Conservation (phyloP, 140 eudicot species). For the Senecio squalidus region DNA sequence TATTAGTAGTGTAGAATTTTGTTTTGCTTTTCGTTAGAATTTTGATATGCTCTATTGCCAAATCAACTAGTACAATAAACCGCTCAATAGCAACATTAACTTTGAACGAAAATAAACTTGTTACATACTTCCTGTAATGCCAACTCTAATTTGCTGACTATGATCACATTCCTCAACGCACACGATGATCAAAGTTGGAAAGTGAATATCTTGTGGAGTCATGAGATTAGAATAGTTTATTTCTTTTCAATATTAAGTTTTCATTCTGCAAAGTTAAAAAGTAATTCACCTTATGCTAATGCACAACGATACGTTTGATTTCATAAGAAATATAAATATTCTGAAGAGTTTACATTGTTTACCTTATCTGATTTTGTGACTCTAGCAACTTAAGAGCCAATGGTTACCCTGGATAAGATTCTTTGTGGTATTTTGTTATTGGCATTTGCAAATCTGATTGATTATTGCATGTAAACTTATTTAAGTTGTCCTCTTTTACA, state of each 20-base stretch:
- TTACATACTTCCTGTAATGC: too few species aligned
- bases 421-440: not conserved
- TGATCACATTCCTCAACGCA: not conserved
- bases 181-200: not conserved
- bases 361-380: not conserved
- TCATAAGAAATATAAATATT: not conserved
- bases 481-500: conserved; percentile 3
- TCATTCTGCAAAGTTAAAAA: too few species aligned
- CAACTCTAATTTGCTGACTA: too few species aligned
- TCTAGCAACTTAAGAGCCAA: conserved; percentile 9
- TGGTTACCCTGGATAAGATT: conserved; percentile 5
- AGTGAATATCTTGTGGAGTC: not conserved
- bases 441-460: conserved; percentile 8
- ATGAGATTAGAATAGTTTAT: not conserved
- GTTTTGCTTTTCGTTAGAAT: too few species aligned
- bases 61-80: too few species aligned
- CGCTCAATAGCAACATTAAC: too few species aligned
- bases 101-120: too few species aligned
- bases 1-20: too few species aligned
- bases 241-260: not conserved
- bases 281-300: conserved; percentile 3
- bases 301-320: conserved; percentile 4
- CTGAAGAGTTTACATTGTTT: not conserved
- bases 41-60: too few species aligned
- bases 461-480: not conserved